These are phyloP conservation scores for Silene latifolia DNA, from an alignment of 148 eudicot genomes.

Conservation along the genomic window DNA sequence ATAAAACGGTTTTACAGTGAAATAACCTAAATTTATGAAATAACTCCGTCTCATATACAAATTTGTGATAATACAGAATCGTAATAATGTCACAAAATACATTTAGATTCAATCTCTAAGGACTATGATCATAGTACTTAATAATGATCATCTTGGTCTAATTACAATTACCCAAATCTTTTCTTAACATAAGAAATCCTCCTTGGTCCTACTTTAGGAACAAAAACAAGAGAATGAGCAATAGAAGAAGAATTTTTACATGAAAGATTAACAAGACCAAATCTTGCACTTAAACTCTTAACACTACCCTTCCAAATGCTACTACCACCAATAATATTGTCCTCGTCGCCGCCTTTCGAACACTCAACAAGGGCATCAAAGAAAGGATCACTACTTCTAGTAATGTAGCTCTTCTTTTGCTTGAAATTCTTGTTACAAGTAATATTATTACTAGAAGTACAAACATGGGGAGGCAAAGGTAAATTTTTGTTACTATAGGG, in stretches of 20 bases:
- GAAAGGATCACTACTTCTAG: constrained; percentile 27
- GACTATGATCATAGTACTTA: no score
- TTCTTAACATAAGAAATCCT: constrained; percentile 27
- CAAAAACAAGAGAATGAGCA: constrained; percentile 28
- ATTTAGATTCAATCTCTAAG: constrained; percentile 12
- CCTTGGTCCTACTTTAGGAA: constrained; percentile 22
- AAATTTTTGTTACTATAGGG: constrained; percentile 16
- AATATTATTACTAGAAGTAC: not conserved
- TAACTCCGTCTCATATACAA: no score
- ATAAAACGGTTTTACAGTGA: no score
- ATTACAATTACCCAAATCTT: not conserved
- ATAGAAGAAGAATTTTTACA: constrained; percentile 26
- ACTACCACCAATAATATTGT: not conserved
- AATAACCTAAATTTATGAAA: no score
- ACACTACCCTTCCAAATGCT: not conserved
- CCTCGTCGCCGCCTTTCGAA: constrained; percentile 41
- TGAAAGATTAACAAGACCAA: constrained; percentile 25
- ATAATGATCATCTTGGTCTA: not conserved
- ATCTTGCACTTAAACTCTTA: constrained; percentile 16
- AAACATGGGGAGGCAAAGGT: constrained; percentile 55
- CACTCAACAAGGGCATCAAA: constrained; percentile 63
- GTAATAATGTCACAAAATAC: not conserved
- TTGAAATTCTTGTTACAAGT: constrained; percentile 16
- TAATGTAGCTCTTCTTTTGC: constrained; percentile 7
- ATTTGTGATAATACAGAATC: not conserved